Conservation (phyloP, 2,329 filamentous ascomycete species). For the Colletotrichum neosansevieriae region DNA sequence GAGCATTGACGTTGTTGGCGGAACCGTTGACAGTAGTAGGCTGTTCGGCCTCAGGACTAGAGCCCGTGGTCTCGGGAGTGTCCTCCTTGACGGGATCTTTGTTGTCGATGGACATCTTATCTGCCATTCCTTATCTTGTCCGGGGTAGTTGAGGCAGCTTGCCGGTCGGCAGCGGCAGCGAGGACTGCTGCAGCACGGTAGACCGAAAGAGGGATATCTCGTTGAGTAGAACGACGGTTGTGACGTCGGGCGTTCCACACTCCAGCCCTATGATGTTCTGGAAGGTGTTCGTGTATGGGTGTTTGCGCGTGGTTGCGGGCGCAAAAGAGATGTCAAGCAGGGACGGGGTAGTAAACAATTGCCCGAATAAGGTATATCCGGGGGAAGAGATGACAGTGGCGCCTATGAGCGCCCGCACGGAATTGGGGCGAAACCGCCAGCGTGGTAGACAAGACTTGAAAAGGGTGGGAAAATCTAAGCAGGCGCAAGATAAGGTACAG, state of each 20-base stretch:
- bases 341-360: constrained; percentile 45
- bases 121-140: constrained; percentile 66
- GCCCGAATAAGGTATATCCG: constrained; percentile 42
- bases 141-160: constrained; percentile 46
- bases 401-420: constrained; percentile 45
- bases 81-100: constrained; percentile 69
- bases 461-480: constrained; percentile 41
- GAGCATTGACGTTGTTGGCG: constrained; percentile 46
- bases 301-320: constrained; percentile 52
- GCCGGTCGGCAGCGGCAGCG: constrained; percentile 53
- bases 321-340: constrained; percentile 45
- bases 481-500: constrained; percentile 43
- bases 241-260: constrained; percentile 48
- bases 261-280: constrained; percentile 42
- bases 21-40: constrained; percentile 48
- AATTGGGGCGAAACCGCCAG: constrained; percentile 40
- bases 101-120: constrained; percentile 76
- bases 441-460: constrained; percentile 55
- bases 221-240: constrained; percentile 48
- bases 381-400: constrained; percentile 44
- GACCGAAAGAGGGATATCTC: constrained; percentile 32
- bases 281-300: constrained; percentile 50
- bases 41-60: constrained; percentile 69
- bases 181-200: constrained; percentile 39
- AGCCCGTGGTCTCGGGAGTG: constrained; percentile 71